Conservation (phyloP, 139 green algal species). For the Auxenochlorella pyrenoidosa region DNA sequence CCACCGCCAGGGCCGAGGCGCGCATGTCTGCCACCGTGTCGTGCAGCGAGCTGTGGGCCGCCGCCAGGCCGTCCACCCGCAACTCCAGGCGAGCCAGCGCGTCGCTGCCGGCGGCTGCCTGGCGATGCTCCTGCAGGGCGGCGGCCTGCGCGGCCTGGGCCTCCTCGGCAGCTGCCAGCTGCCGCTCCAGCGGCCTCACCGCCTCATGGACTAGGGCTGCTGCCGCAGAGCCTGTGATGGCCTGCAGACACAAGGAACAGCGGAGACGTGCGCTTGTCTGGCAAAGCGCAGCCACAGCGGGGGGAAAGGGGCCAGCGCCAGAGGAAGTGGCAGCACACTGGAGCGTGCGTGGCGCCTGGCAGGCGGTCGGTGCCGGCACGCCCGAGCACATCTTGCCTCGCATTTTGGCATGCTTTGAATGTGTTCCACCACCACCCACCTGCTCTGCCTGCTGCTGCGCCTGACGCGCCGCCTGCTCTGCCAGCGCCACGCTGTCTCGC, state of each 20-base stretch:
- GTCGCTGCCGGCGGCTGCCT: not conserved
- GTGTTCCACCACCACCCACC: not conserved
- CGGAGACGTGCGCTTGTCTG: no score
- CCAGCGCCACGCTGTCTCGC: not conserved
- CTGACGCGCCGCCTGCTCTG: not conserved
- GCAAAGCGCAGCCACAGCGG: not conserved
- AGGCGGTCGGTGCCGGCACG: no score
- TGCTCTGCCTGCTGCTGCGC: not conserved
- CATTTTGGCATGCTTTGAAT: not conserved
- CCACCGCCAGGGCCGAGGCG: not conserved
- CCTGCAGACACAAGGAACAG: not conserved
- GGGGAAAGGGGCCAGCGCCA: no score
- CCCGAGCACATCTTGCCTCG: no score
- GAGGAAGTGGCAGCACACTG: no score
- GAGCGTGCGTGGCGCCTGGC: no score
- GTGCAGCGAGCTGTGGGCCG: not conserved
- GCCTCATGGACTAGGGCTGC: not conserved
- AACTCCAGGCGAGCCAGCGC: not conserved
- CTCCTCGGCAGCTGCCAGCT: not conserved
- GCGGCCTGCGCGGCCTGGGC: not conserved
- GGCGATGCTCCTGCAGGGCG: not conserved
- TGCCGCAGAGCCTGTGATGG: not conserved
- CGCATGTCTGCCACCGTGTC: slow-evolving; percentile 7
- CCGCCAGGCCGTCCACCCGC: not conserved
- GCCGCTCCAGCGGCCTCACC: slow-evolving; percentile 3